Base-by-base conservation (phyloP, 2,329 filamentous ascomycete genomes). In the Huntiella bhutanensis region DNA sequence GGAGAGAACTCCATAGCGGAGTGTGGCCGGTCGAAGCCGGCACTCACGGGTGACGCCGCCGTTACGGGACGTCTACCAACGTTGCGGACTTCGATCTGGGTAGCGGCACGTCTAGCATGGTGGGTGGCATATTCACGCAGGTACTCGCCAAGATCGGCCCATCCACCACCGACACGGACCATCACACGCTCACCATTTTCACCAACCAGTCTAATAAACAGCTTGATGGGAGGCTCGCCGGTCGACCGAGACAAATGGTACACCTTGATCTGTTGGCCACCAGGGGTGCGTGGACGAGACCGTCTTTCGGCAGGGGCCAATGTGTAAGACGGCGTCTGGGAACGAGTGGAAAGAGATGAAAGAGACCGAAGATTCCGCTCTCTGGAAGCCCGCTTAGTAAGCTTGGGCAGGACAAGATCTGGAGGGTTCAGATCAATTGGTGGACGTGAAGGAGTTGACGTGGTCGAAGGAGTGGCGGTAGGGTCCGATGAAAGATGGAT, bases 161-260 rank as follows among this genome's bases (percentile, higher is more conserved):
- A 98, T n/a, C 91, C 91, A 49, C 91, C 91, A 10, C 91, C 91
- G 10, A 98, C 88, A 33, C 91, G 82, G 5, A 98, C 91, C 91
- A 98, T 96, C 51, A 96, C 86, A 44, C 91, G 77, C 60, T 96
- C 86, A 12, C 83, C 84, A 48, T 77, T 71, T 59, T 94, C 86
- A 43, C 91, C 91, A 2, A 98, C 87, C 1, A 86, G 78, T 12
- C 91, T 81, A 45, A 98, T 87, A 56, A 92, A 93, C 4, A 98
- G 73, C 62, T 95, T 96, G 57, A 95, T 87, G 0, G 91, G 91
- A 10, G 84, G 75, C 52, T 91, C 80, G 48, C 83, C 83, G 33
- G 80, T 85, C 13, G 81, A 78, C 41, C 86, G 77, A 11, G 84
- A 85, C 34, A 98, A 72, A 61, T 96, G 87, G 56, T 96, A 98